Evolutionary conservation across 345 rosid genomes (phyloP).

Genomic region (Rhodamnia argentea): DNA sequence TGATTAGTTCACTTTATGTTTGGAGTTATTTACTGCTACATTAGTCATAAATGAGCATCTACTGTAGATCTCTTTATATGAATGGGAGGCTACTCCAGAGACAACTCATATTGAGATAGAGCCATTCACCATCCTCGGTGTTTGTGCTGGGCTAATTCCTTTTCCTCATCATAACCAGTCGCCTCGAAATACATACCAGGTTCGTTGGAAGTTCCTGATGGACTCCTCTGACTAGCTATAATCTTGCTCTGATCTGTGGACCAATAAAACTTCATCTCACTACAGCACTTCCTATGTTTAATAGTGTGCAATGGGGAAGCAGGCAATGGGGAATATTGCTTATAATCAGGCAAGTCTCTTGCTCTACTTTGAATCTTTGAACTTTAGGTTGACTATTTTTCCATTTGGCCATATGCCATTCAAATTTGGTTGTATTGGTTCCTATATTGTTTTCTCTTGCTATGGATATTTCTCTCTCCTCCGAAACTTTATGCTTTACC

Average conservation of each 20-base stretch:
- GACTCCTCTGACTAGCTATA: not conserved
- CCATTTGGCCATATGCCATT: not conserved
- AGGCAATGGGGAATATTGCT: conserved; percentile 97
- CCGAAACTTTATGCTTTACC: not conserved
- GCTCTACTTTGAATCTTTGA: not conserved
- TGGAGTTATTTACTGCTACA: not conserved
- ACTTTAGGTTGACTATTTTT: not conserved
- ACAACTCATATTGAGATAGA: conserved; percentile 95
- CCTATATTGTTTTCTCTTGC: not conserved
- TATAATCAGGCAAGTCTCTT: conserved; percentile 68
- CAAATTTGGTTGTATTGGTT: not conserved
- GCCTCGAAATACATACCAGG: conserved; percentile 98
- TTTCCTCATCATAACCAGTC: conserved; percentile 98
- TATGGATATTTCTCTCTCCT: not conserved
- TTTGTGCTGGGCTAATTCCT: conserved; percentile 90
- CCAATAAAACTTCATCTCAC: not conserved
- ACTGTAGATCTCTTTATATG: conserved; percentile 79
- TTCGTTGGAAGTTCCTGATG: conserved; percentile 5
- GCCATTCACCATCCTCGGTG: conserved; percentile 95
- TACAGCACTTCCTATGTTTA: not conserved
- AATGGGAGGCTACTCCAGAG: conserved; percentile 57
- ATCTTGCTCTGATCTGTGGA: conserved; percentile 1
- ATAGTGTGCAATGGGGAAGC: conserved; percentile 99
- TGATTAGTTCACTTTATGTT: not conserved
- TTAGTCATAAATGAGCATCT: not conserved